These are phyloP conservation scores for Leishmania arabica DNA, from an alignment of 208 protist genomes.

Conservation along the genomic window DNA sequence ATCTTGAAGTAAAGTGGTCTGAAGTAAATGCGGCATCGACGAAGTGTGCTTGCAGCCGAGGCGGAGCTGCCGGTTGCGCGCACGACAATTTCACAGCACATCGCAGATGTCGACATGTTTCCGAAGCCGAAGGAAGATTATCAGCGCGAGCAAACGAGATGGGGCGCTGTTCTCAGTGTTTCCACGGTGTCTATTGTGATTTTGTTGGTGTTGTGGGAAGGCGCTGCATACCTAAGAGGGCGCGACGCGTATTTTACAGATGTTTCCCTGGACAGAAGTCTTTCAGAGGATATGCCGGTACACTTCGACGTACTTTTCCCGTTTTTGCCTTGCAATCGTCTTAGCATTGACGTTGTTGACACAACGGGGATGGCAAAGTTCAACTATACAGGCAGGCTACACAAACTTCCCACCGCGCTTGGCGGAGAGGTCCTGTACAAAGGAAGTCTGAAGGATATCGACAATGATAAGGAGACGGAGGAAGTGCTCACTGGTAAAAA, in stretches of 20 bases:
- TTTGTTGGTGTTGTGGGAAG: slow-evolving; percentile 61
- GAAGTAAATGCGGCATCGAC: slow-evolving; percentile 17
- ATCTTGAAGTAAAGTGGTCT: no score
- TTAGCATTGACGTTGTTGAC: slow-evolving; percentile 81
- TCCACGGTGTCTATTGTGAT: slow-evolving; percentile 43
- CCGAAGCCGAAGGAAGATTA: slow-evolving; percentile 73
- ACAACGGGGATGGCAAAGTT: slow-evolving; percentile 47
- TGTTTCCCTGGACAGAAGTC: slow-evolving; percentile 57
- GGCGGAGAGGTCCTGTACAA: slow-evolving; percentile 34
- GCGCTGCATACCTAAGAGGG: slow-evolving; percentile 44
- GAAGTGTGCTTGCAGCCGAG: background rate
- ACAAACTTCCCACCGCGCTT: slow-evolving; percentile 51
- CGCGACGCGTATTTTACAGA: slow-evolving; percentile 65
- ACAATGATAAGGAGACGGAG: slow-evolving; percentile 15
- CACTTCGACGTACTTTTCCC: slow-evolving; percentile 87
- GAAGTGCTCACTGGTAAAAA: slow-evolving; percentile 12
- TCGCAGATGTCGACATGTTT: slow-evolving; percentile 62
- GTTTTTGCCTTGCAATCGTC: slow-evolving; percentile 50
- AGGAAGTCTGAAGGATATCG: slow-evolving; percentile 18
- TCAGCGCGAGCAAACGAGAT: slow-evolving; percentile 47
- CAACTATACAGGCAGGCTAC: slow-evolving; percentile 58
- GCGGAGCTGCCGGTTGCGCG: background rate
- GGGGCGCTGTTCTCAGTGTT: slow-evolving; percentile 53
- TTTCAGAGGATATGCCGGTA: slow-evolving; percentile 52
- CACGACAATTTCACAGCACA: slow-evolving; percentile 24